A percentile compares a stretch with the other conserved stretches of the same genome.
Evolutionary conservation across 192 early-diverging fungal genomes (phyloP).

Genomic region (Linnemannia zychae): DNA sequence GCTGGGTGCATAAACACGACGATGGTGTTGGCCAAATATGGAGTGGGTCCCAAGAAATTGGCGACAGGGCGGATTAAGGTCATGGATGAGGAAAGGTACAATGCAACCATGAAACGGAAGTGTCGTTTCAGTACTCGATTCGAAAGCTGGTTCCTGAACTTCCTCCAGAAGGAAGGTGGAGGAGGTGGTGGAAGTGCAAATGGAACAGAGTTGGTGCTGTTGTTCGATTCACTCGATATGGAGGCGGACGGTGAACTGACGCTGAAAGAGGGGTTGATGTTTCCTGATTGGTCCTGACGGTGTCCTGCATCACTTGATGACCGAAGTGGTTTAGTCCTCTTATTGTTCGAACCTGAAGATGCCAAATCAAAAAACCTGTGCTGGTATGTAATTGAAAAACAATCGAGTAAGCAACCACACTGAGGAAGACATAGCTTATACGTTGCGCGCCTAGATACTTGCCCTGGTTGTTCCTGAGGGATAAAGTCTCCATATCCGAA

Average conservation of each 20-base stretch:
- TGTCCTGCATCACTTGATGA: not conserved
- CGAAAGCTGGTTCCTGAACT: conserved; percentile 43
- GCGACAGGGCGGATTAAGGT: conserved; percentile 36
- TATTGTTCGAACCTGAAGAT: conserved; percentile 1
- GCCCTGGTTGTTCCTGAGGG: not conserved
- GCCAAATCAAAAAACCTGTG: conserved; percentile 48
- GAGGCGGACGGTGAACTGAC: not conserved
- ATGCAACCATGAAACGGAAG: conserved; percentile 45
- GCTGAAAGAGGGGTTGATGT: not conserved
- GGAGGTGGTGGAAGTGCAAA: conserved; percentile 19
- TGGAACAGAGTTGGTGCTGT: conserved; percentile 27
- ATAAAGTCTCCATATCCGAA: not conserved
- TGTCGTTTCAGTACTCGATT: conserved; percentile 47
- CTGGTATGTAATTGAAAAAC: not conserved
- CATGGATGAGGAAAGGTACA: conserved; percentile 36
- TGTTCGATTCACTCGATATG: conserved; percentile 14
- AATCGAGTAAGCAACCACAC: too few species aligned
- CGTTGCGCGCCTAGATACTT: not conserved
- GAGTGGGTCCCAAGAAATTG: conserved; percentile 23
- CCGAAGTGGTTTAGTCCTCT: not conserved
- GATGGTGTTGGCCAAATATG: conserved; percentile 34
- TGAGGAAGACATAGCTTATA: too few species aligned
- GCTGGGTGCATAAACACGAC: conserved; percentile 59
- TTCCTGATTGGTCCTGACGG: not conserved
- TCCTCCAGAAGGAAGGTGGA: conserved; percentile 22